Percentiles rank a stretch among this genome's conserved stretches.
phyloP scores from a whole-genome alignment of 2,329 filamentous ascomycete species.

The Aspergillus neoniger region DNA sequence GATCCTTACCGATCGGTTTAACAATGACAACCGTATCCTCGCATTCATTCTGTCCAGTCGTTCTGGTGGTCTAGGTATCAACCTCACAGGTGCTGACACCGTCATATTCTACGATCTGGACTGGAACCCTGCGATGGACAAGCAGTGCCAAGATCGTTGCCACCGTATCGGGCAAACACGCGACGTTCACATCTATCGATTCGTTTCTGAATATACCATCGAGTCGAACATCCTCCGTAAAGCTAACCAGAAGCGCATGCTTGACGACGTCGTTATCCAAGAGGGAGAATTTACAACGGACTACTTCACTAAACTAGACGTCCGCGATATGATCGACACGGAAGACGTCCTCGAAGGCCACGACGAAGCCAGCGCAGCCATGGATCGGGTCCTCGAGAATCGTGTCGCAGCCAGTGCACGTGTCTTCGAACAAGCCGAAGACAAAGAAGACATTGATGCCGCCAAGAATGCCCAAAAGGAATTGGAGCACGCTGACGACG shows the following conservation, averaged over 20 bases:
- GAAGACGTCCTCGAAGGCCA: conserved; percentile 59
- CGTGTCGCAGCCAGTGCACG: conserved; percentile 66
- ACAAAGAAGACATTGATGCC: conserved; percentile 85
- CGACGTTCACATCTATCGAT: conserved; percentile 95
- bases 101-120: conserved; percentile 99
- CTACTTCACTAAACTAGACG: conserved; percentile 78
- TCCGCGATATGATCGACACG: conserved; percentile 67
- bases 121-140: conserved; percentile 99
- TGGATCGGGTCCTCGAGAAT: conserved; percentile 80
- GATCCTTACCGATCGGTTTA: conserved; percentile 94
- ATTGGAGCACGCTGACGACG: conserved; percentile 78
- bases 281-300: conserved; percentile 98
- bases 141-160: conserved; percentile 95
- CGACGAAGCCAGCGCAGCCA: conserved; percentile 75
- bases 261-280: conserved; percentile 97
- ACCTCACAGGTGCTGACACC: conserved; percentile 92
- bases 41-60: conserved; percentile 95
- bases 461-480: conserved; percentile 88
- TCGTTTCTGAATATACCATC: conserved; percentile 91
- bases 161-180: conserved; percentile 97
- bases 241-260: conserved; percentile 94
- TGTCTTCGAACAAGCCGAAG: conserved; percentile 85
- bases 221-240: conserved; percentile 97
- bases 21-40: conserved; percentile 86
- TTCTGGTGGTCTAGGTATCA: conserved; percentile 93